Evolutionary conservation across 1,284 basidiomycete species (phyloP), one percentile per base, ranked within the genome.

Genomic region (Naganishia liquefaciens): DNA sequence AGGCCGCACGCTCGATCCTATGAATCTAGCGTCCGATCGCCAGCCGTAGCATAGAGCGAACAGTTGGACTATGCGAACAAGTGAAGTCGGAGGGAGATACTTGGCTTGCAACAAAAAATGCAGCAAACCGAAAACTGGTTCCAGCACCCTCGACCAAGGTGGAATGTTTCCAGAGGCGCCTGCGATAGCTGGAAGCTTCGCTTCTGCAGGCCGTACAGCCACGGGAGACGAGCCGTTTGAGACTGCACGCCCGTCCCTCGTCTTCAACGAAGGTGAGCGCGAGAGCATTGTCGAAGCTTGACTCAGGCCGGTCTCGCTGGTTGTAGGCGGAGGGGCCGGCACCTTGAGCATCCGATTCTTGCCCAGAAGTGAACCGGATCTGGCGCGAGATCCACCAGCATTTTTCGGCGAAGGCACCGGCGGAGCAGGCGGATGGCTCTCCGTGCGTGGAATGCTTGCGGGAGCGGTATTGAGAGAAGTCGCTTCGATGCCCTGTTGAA

Each of bases 401-500:
- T 66, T 66, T 10, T 65, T 53, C 7, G 68, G 66, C 13, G 67
- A 50, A 11, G 49, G 46, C 27, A 47, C 10, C 23, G 40, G 49
- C n/a, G 28, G 30, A 19, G 21, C 51, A 21, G 5, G 5, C n/a
- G 54, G 62, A 44, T 65, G 66, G 19, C 66, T 15, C 15, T 37
- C 62, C 50, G 46, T 39, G 43, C 21, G 62, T 23, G 13, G 23
- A 27, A 53, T 46, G 19, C 28, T 51, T 44, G 13, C 54, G 37
- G 62, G 49, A 28, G 51, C 13, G 47, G 50, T 17, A 49, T 37
- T 40, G 43, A 55, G 39, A 1, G 66, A 39, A 27, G 65, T 54
- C 37, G 66, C 66, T 28, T 72, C 60, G 25, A 76, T 71, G 5
- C 75, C 77, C 7, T 66, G 66, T 65, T 69, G 71, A 25, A 77